A percentile compares a stretch with the other conserved stretches of the same genome.
Evolutionary conservation across 768 basidiomycete species (phyloP).

Genomic region (Porphyrellus cyaneotinctus): DNA sequence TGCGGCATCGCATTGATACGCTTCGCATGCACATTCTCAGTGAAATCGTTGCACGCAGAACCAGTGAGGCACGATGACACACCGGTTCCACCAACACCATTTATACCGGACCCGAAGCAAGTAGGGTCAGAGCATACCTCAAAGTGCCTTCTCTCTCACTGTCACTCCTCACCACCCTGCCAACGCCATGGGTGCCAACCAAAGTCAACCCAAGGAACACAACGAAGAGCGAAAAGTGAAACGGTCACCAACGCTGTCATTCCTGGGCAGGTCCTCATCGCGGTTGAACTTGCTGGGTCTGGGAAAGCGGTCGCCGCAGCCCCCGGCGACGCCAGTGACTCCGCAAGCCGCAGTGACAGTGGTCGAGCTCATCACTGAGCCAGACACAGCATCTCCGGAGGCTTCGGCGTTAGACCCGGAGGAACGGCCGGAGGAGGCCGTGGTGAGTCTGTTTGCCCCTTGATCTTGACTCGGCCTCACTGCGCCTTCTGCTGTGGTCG

Average conservation of each 20-base stretch:
- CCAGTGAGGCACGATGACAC: constrained; percentile 26
- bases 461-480: constrained; percentile 9
- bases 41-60: constrained; percentile 27
- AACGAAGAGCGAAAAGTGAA: constrained; percentile 22
- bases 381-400: constrained; percentile 25
- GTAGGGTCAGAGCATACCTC: constrained; percentile 16
- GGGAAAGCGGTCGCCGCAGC: constrained; percentile 29
- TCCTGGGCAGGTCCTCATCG: constrained; percentile 27
- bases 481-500: constrained; percentile 14
- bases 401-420: constrained; percentile 18
- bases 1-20: constrained; percentile 17
- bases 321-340: constrained; percentile 26
- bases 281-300: constrained; percentile 28
- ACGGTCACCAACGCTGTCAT: constrained; percentile 23
- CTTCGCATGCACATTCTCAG: constrained; percentile 7
- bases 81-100: constrained; percentile 14
- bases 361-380: constrained; percentile 12
- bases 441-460: constrained; percentile 4
- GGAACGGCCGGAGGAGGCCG: constrained; percentile 26
- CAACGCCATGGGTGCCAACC: constrained; percentile 24
- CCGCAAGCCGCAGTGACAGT: constrained; percentile 8
- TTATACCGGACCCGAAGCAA: constrained; percentile 14
- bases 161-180: not conserved
- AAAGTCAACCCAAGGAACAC: constrained; percentile 23
- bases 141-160: not conserved